Percentiles rank a stretch among this genome's conserved stretches.
Evolutionary conservation across 139 green algal species (phyloP).

Genomic region (Chlorella sp.): DNA sequence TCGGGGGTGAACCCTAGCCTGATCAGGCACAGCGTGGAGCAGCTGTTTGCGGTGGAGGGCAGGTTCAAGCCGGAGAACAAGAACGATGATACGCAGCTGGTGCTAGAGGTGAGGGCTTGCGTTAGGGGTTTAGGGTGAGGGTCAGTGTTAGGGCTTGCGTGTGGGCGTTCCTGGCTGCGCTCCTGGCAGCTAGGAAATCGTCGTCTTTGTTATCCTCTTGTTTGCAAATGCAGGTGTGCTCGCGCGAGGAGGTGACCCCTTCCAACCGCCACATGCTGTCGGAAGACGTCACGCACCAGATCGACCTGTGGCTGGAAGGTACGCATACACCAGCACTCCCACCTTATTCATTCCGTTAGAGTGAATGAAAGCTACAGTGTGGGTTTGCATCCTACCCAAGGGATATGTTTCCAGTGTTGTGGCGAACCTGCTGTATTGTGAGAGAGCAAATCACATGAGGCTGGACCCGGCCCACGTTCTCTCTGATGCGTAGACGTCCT

Average conservation of each 20-base stretch:
- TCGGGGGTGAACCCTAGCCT: not conserved
- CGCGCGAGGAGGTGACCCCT: not conserved
- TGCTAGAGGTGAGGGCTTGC: constrained; percentile 12
- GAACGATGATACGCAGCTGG: constrained; percentile 1
- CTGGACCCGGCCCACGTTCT: too few relatives aligned
- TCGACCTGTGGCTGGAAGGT: not conserved
- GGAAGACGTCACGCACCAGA: constrained; percentile 7
- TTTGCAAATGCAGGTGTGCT: not conserved
- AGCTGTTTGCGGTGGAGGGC: constrained; percentile 29
- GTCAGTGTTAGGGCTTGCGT: not conserved
- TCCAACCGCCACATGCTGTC: not conserved
- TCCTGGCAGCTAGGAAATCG: not conserved
- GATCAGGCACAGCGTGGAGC: constrained; percentile 1
- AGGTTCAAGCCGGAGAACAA: constrained; percentile 12
- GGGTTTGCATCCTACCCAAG: too few relatives aligned
- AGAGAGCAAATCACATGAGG: too few relatives aligned
- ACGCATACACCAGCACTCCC: too few relatives aligned
- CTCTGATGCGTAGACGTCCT: too few relatives aligned
- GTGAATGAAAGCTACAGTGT: too few relatives aligned
- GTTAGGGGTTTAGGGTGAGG: not conserved
- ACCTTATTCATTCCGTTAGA: too few relatives aligned
- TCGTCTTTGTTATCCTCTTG: not conserved
- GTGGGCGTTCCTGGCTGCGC: not conserved
- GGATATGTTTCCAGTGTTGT: too few relatives aligned
- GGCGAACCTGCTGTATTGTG: too few relatives aligned